A percentile compares a stretch with the other conserved stretches of the same genome.
phyloP scores from a whole-genome alignment of 2,329 filamentous ascomycete genomes.

The Sclerotinia borealis region DNA sequence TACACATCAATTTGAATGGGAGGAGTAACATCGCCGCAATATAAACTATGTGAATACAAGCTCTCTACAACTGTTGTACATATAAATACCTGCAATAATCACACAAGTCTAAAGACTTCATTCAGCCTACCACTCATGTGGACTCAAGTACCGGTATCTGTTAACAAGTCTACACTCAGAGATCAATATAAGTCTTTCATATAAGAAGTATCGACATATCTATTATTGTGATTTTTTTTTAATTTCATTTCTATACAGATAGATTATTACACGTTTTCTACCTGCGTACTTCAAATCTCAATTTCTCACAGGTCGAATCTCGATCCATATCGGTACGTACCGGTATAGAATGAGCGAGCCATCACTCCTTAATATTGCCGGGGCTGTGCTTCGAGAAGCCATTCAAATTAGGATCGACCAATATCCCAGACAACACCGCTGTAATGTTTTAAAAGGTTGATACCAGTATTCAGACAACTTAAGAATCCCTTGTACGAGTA shows the following conservation, averaged over 20 bases:
- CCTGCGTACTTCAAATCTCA: neutral
- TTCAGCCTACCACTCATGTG: neutral
- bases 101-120: too few species aligned
- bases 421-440: neutral
- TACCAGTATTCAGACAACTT: neutral
- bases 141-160: too few species aligned
- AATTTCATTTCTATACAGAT: too few species aligned
- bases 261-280: too few species aligned
- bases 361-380: neutral
- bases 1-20: neutral
- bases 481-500: neutral
- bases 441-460: neutral
- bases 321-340: too few species aligned
- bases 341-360: neutral
- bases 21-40: neutral
- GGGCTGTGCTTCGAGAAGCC: neutral
- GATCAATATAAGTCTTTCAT: too few species aligned
- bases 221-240: too few species aligned
- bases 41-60: neutral
- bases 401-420: slow-evolving; percentile 2
- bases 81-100: too few species aligned
- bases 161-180: too few species aligned
- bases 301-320: neutral
- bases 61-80: neutral
- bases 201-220: too few species aligned